These are phyloP conservation scores for Cyberlindnera mississippiensis DNA, from an alignment of 805 yeast species.

Conservation along the genomic window DNA sequence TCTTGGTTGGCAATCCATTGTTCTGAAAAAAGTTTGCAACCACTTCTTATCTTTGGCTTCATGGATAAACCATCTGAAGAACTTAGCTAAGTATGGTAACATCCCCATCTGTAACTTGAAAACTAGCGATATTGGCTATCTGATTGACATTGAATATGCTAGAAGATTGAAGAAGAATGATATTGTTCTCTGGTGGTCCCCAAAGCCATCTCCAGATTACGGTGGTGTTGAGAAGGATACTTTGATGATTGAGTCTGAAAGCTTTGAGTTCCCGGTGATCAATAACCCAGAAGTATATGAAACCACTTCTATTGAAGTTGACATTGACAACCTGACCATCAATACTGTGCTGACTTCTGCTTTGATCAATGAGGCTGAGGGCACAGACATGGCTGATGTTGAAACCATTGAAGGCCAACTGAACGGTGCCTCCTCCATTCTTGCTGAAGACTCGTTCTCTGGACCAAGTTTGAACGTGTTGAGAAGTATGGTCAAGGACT, in stretches of 20 bases:
- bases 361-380: constrained; percentile 82
- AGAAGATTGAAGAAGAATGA: constrained; percentile 61
- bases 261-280: constrained; percentile 64
- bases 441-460: constrained; percentile 83
- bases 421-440: constrained; percentile 30
- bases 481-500: constrained; percentile 69
- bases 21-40: constrained; percentile 60
- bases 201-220: constrained; percentile 70
- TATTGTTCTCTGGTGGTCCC: constrained; percentile 92
- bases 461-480: constrained; percentile 67
- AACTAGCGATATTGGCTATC: constrained; percentile 68
- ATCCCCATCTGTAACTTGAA: constrained; percentile 85
- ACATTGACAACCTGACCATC: constrained; percentile 72
- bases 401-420: constrained; percentile 30
- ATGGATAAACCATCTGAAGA: constrained; percentile 64
- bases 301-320: constrained; percentile 73
- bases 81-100: constrained; percentile 66
- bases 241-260: constrained; percentile 45
- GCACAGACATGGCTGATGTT: constrained; percentile 63
- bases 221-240: constrained; percentile 76
- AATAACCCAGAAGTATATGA: constrained; percentile 78
- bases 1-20: constrained; percentile 73
- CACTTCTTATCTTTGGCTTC: constrained; percentile 70
- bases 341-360: constrained; percentile 86
- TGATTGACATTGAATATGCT: constrained; percentile 86